Conservation (phyloP, 208 protist species). For the Zelonia costaricensis region DNA sequence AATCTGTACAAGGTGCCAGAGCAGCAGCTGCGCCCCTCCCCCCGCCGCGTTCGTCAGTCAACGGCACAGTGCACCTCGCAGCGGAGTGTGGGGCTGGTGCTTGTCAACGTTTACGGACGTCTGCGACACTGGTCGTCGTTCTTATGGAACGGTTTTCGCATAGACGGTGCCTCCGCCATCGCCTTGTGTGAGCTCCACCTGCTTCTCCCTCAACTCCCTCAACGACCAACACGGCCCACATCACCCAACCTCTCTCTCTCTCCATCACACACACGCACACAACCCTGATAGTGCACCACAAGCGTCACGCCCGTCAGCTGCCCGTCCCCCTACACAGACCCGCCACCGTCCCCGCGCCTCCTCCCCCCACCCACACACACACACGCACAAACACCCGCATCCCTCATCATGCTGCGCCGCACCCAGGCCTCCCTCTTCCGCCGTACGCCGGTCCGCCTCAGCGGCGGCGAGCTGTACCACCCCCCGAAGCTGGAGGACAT, state of each 20-base stretch:
- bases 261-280: too few relatives aligned
- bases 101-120: too few relatives aligned
- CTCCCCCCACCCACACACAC: not conserved
- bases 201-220: not conserved
- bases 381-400: not conserved
- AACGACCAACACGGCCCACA: too few relatives aligned
- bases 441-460: slow-evolving; percentile 67
- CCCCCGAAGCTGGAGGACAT: slow-evolving; percentile 81
- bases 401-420: slow-evolving; percentile 79
- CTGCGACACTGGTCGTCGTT: too few relatives aligned
- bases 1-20: too few relatives aligned
- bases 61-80: too few relatives aligned
- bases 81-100: too few relatives aligned
- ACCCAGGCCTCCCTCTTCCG: slow-evolving; percentile 66
- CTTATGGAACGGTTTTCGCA: too few relatives aligned
- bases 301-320: too few relatives aligned
- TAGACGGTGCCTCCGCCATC: not conserved
- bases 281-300: not conserved
- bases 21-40: too few relatives aligned
- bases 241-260: slow-evolving; percentile 9
- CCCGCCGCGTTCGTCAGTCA: too few relatives aligned
- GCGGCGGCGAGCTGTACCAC: slow-evolving; percentile 85
- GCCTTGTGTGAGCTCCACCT: not conserved
- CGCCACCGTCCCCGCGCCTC: not conserved
- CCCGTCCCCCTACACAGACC: not conserved